Base-by-base conservation (phyloP, 2,329 filamentous ascomycete species). In the Nemania serpens region DNA sequence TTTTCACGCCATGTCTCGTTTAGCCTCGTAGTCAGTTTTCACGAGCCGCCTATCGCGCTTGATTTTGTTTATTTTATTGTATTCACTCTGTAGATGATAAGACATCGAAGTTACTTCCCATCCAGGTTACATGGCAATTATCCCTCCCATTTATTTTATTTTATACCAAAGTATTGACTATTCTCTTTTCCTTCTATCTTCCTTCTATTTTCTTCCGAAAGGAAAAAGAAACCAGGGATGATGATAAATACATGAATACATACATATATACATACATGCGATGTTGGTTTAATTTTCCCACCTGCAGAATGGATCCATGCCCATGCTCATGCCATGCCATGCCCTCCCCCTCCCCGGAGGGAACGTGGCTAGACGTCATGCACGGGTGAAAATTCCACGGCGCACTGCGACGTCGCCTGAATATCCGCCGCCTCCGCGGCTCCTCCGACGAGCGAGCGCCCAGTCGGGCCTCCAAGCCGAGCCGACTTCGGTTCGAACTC, bases 281-380 rank as follows among this genome's bases (percentile, higher is more conserved):
- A 29, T 29, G 3, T 29, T 29, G 25, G 25, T 29, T 29, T 29
- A 7, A 29, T 29, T 29, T 39, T n/a, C 11, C 4, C 36, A 12
- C 36, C 11, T 39, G 36, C 36, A 12, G 36, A 13, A n/a, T n/a
- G 11, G 36, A 13, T 12, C 15, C 36, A 39, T n/a, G 15, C 11
- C 11, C 11, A 13, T 39, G 36, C 36, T 9, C 36, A 39, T 39
- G 36, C 36, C 11, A 39, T n/a, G 36, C 36, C 41, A 43, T 20
- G 41, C 41, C 41, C 11, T 25, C 43, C 54, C 29, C 43, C 20
- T 22, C 22, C 34, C 55, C 37, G 47, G 17, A 37, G 45, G 47
- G 55, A 62, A 62, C 59, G 59, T 62, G 59, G 59, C 55, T 55
- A 45, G 59, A 55, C 55, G 59, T 55, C 59, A 62, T 62, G 59